Evolutionary conservation across 768 basidiomycete species (phyloP).

Genomic region (Pisolithus albus): DNA sequence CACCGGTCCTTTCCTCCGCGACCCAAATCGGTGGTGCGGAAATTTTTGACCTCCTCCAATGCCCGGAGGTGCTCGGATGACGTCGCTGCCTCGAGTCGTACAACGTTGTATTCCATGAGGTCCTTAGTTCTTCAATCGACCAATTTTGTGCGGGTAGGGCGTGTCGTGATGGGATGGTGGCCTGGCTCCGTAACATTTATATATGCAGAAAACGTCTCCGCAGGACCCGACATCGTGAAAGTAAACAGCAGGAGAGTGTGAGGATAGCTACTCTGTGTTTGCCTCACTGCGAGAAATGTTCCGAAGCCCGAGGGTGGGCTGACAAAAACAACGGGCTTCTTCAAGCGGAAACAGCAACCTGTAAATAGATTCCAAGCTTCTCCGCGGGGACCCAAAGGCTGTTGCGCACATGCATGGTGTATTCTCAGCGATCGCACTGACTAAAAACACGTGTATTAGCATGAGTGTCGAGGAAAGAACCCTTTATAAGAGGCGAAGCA

Average conservation of each 20-base stretch:
- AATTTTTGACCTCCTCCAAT: conserved; percentile 47
- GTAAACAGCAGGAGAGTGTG: conserved; percentile 14
- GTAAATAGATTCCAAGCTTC: no score
- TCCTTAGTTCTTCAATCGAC: background rate
- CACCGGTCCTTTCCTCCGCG: conserved; percentile 44
- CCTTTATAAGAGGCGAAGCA: no score
- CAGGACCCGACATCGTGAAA: conserved; percentile 9
- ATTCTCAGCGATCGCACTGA: no score
- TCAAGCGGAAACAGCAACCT: no score
- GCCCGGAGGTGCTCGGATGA: conserved; percentile 43
- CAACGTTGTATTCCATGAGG: conserved; percentile 27
- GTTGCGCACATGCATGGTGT: no score
- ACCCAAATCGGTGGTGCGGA: conserved; percentile 48
- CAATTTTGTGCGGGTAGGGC: conserved; percentile 4
- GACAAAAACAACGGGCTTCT: conserved; percentile 4
- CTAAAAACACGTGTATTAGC: no score
- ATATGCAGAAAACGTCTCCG: conserved; percentile 5
- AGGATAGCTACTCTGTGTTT: background rate
- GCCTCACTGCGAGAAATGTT: conserved; percentile 12
- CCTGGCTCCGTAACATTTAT: conserved; percentile 14
- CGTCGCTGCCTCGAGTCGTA: conserved; percentile 40
- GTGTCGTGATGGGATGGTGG: conserved; percentile 11
- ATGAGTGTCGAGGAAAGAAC: no score
- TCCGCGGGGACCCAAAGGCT: no score
- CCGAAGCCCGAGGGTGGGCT: conserved; percentile 9